A percentile compares a stretch with the other conserved stretches of the same genome.
These are phyloP conservation scores for Ochetophila trinervis DNA, from an alignment of 306 rosid species.

Conservation along the genomic window DNA sequence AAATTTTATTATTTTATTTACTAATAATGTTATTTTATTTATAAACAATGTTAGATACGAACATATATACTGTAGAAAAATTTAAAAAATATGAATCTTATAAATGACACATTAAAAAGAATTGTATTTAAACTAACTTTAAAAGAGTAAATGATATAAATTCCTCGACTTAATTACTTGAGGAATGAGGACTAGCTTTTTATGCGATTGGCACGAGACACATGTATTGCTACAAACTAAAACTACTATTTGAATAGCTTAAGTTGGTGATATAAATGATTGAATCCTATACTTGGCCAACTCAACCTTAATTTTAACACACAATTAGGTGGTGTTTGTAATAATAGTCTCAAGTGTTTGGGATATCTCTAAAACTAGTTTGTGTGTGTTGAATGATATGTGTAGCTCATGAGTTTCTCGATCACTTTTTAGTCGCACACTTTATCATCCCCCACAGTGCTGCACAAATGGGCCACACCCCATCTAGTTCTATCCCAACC, in stretches of 20 bases:
- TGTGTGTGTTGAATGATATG: constrained; percentile 21
- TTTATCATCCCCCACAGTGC: constrained; percentile 11
- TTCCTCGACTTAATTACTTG: too few species aligned
- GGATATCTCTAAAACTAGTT: constrained; percentile 1
- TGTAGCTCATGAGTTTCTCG: constrained; percentile 1
- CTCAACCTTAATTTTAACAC: constrained; percentile 19
- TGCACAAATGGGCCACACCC: constrained; percentile 7
- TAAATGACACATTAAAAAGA: too few species aligned
- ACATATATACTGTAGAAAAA: too few species aligned
- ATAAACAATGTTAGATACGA: too few species aligned
- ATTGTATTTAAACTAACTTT: too few species aligned
- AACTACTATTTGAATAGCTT: not conserved
- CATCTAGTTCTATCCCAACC: not conserved
- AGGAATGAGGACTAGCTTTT: too few species aligned
- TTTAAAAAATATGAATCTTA: too few species aligned
- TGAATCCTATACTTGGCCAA: constrained; percentile 26
- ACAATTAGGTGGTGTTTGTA: constrained; percentile 16
- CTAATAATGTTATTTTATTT: too few species aligned
- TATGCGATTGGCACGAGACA: constrained; percentile 2
- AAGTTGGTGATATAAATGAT: constrained; percentile 35
- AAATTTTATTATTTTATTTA: too few species aligned
- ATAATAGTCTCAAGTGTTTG: constrained; percentile 22
- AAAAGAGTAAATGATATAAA: too few species aligned
- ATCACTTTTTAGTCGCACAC: constrained; percentile 29
- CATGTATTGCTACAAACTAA: constrained; percentile 17